Conservation (phyloP, 2,329 filamentous ascomycete species). For the Alternaria solani region DNA sequence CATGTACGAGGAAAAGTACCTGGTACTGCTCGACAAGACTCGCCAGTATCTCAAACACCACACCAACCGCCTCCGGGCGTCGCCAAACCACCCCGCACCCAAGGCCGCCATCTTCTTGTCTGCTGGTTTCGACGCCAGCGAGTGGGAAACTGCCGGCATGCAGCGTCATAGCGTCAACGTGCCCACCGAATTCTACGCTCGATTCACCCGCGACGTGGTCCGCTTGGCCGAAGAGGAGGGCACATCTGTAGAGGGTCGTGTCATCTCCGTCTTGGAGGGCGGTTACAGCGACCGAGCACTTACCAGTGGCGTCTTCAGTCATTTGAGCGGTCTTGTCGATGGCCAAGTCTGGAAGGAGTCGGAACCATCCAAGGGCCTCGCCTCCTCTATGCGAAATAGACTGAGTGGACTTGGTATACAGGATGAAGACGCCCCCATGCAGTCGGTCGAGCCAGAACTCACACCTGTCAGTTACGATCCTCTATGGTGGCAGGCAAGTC, state of each 20-base stretch:
- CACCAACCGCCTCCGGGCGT: slow-evolving; percentile 68
- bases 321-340: slow-evolving; percentile 81
- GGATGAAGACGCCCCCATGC: slow-evolving; percentile 29
- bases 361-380: slow-evolving; percentile 58
- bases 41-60: slow-evolving; percentile 78
- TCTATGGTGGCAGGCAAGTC: slow-evolving; percentile 55
- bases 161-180: slow-evolving; percentile 96
- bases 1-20: slow-evolving; percentile 83
- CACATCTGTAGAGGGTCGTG: slow-evolving; percentile 78
- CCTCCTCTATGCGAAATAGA: slow-evolving; percentile 66
- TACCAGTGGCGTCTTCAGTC: slow-evolving; percentile 86
- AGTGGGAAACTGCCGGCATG: slow-evolving; percentile 93
- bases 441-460: slow-evolving; percentile 28
- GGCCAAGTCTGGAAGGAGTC: slow-evolving; percentile 50
- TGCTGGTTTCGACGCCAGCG: slow-evolving; percentile 95
- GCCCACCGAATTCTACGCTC: slow-evolving; percentile 94
- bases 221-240: slow-evolving; percentile 81
- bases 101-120: slow-evolving; percentile 93
- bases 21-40: slow-evolving; percentile 79
- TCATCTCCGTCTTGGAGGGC: slow-evolving; percentile 94
- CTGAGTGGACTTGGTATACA: slow-evolving; percentile 54
- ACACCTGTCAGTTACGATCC: slow-evolving; percentile 49
- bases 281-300: slow-evolving; percentile 95
- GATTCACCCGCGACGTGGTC: slow-evolving; percentile 85
- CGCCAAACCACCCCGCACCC: slow-evolving; percentile 67